Evolutionary conservation across 2,329 filamentous ascomycete genomes (phyloP).

Genomic region (Cladosporium velox): DNA sequence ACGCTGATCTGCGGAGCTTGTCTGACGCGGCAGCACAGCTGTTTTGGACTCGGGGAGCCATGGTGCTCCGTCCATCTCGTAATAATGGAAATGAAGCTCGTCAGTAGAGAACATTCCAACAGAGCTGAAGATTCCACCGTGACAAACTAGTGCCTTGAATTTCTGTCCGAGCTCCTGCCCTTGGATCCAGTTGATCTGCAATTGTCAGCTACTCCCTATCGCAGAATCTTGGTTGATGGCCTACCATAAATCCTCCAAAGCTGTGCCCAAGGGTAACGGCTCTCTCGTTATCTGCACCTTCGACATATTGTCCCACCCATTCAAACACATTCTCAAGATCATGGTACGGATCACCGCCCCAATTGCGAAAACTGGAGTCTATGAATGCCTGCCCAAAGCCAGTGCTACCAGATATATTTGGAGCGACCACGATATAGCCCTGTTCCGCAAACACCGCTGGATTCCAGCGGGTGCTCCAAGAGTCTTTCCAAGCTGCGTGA

Average conservation of each 20-base stretch:
- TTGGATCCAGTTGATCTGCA: constrained; percentile 64
- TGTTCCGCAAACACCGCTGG: constrained; percentile 35
- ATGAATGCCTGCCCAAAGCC: constrained; percentile 36
- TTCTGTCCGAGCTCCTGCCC: constrained; percentile 77
- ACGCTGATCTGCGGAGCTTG: constrained; percentile 46
- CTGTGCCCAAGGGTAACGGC: constrained; percentile 74
- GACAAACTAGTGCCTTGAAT: constrained; percentile 85
- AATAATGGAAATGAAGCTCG: constrained; percentile 58
- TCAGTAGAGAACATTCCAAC: constrained; percentile 43
- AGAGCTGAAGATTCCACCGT: constrained; percentile 56
- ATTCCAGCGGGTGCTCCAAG: constrained; percentile 36
- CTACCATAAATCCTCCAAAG: constrained; percentile 70
- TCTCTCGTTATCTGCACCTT: constrained; percentile 67
- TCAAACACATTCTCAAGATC: constrained; percentile 80
- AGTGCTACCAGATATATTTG: constrained; percentile 35
- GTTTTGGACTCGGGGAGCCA: constrained; percentile 38
- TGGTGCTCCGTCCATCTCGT: constrained; percentile 53
- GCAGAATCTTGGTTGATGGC: constrained; percentile 33
- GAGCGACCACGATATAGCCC: constrained; percentile 35
- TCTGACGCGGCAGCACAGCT: neutral
- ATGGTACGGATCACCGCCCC: constrained; percentile 82
- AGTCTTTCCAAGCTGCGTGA: constrained; percentile 33
- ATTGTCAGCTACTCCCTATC: constrained; percentile 37
- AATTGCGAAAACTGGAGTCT: constrained; percentile 75
- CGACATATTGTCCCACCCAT: constrained; percentile 65